Percentiles rank a stretch among this genome's conserved stretches.
Evolutionary conservation across 2,329 filamentous ascomycete species (phyloP).

Genomic region (Xylariaceae sp.): DNA sequence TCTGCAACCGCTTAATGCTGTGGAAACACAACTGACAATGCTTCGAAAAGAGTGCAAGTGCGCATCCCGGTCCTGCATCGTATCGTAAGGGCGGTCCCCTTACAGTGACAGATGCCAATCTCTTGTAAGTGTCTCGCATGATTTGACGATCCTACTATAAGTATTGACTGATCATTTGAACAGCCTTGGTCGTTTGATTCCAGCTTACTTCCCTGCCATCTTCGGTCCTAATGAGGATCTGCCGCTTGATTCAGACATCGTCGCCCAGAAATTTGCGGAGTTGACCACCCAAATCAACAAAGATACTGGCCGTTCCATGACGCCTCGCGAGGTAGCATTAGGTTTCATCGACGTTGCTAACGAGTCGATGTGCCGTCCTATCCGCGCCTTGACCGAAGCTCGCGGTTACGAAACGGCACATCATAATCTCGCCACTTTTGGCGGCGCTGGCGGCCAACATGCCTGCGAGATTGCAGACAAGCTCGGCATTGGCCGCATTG

Average conservation of each 20-base stretch:
- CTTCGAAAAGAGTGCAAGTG: conserved; percentile 36
- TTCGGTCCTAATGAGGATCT: conserved; percentile 87
- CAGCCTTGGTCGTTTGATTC: conserved; percentile 70
- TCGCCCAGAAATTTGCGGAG: conserved; percentile 69
- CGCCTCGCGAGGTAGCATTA: conserved; percentile 78
- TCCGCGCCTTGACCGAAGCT: conserved; percentile 85
- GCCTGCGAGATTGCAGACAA: conserved; percentile 84
- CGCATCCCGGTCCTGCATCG: conserved; percentile 84
- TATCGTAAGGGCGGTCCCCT: conserved; percentile 86
- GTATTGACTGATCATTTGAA: no score
- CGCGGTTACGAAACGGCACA: conserved; percentile 88
- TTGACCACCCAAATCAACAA: conserved; percentile 73
- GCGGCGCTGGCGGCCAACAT: conserved; percentile 86
- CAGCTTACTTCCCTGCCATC: conserved; percentile 92
- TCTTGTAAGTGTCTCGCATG: conserved; percentile 44
- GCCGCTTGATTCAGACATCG: conserved; percentile 71
- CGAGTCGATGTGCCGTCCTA: conserved; percentile 86
- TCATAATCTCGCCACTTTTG: conserved; percentile 88
- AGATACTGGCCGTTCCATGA: conserved; percentile 69
- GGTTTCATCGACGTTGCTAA: conserved; percentile 89
- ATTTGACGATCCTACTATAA: no score
- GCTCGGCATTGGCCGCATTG: conserved; percentile 77
- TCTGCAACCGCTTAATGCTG: no score
- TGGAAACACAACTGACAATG: no score
- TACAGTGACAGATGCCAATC: conserved; percentile 90